phyloP scores from a whole-genome alignment of 305 asterid genomes.

The Caryopteris hybrid region DNA sequence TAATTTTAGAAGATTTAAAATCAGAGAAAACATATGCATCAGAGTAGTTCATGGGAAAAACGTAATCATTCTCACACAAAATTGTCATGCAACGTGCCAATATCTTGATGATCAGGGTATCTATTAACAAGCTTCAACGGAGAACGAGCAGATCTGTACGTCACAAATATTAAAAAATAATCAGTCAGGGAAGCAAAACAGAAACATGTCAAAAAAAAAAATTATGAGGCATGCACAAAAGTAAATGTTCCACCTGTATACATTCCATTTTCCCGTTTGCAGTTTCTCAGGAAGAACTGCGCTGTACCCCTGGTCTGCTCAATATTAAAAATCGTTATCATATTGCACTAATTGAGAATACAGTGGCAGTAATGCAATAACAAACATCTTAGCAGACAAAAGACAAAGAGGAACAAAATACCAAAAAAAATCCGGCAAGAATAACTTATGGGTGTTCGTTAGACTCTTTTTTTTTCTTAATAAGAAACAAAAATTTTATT shows the following conservation, averaged over 20 bases:
- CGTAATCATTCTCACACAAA: slow-evolving; percentile 60
- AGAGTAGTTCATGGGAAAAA: slow-evolving; percentile 12
- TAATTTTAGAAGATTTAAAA: neutral
- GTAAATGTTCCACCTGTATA: slow-evolving; percentile 61
- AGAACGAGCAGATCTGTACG: slow-evolving; percentile 64
- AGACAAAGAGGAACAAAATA: neutral
- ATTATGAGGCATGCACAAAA: slow-evolving; percentile 8
- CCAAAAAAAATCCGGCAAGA: slow-evolving; percentile 3
- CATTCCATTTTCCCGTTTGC: slow-evolving; percentile 96
- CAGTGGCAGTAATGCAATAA: neutral
- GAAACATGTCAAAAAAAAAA: neutral
- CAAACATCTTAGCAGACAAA: neutral
- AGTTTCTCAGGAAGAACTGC: slow-evolving; percentile 94
- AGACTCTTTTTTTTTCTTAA: too few relatives aligned
- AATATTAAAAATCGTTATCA: slow-evolving; percentile 20
- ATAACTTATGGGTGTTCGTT: too few relatives aligned
- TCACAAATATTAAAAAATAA: slow-evolving; percentile 24
- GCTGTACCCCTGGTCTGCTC: slow-evolving; percentile 74
- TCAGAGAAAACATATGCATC: slow-evolving; percentile 1
- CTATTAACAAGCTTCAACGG: slow-evolving; percentile 80
- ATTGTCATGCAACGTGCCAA: slow-evolving; percentile 81
- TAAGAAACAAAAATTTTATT: too few relatives aligned
- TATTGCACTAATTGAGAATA: slow-evolving; percentile 7
- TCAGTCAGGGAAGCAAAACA: slow-evolving; percentile 23
- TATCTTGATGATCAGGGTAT: slow-evolving; percentile 80